Evolutionary conservation across 2,329 filamentous ascomycete genomes (phyloP).

Genomic region (Aspergillus ruber): DNA sequence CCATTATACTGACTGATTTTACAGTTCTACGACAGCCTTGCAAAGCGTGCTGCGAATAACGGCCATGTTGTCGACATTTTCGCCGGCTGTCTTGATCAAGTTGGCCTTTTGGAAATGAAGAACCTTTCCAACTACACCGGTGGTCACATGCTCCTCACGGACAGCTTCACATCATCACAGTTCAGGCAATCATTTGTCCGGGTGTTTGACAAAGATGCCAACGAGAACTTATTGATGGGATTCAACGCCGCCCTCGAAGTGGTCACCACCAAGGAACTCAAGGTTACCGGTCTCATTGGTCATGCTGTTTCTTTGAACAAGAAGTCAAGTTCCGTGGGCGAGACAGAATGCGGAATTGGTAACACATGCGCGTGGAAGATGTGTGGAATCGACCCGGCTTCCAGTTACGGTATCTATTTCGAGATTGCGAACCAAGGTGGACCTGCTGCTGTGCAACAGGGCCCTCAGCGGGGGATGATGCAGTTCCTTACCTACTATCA

Average conservation of each 20-base stretch:
- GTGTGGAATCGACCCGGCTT: slow-evolving; percentile 91
- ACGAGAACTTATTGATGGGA: slow-evolving; percentile 93
- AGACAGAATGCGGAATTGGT: slow-evolving; percentile 96
- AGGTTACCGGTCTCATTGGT: slow-evolving; percentile 94
- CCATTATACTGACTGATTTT: slow-evolving; percentile 14
- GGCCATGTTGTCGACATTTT: slow-evolving; percentile 98
- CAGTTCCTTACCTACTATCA: slow-evolving; percentile 99
- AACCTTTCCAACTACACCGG: slow-evolving; percentile 91
- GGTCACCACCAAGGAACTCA: slow-evolving; percentile 93
- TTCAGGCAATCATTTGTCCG: slow-evolving; percentile 98
- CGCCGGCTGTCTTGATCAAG: slow-evolving; percentile 93
- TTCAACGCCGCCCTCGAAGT: slow-evolving; percentile 97
- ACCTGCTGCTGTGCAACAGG: slow-evolving; percentile 74
- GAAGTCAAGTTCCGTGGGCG: slow-evolving; percentile 92
- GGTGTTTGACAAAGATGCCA: slow-evolving; percentile 92
- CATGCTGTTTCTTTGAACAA: slow-evolving; percentile 97
- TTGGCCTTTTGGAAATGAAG: slow-evolving; percentile 97
- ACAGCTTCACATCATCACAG: slow-evolving; percentile 98
- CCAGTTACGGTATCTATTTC: slow-evolving; percentile 95
- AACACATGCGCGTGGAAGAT: slow-evolving; percentile 99
- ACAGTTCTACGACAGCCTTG: slow-evolving; percentile 88
- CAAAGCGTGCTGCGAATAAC: slow-evolving; percentile 91
- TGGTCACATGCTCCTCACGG: slow-evolving; percentile 95
- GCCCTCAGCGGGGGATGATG: slow-evolving; percentile 88
- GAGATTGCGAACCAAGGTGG: slow-evolving; percentile 94